phyloP scores from a whole-genome alignment of 2,329 filamentous ascomycete species.

The Monascus ruber region DNA sequence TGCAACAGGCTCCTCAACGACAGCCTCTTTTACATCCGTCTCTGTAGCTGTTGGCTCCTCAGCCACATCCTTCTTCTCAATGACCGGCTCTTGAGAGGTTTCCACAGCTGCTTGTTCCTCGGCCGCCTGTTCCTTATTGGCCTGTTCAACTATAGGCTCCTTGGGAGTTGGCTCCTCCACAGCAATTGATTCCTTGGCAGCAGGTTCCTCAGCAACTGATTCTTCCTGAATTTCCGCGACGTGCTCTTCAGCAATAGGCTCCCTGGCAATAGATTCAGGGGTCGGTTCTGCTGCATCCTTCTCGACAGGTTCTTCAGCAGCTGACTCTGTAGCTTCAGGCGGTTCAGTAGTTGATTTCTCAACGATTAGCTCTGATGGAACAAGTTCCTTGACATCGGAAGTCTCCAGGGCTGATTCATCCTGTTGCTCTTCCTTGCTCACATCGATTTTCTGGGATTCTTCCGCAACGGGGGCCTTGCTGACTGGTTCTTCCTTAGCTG shows the following conservation, averaged over 20 bases:
- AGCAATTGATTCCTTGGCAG: slow-evolving; percentile 3
- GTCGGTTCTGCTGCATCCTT: background rate
- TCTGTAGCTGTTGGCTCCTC: slow-evolving; percentile 3
- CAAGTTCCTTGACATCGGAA: too few relatives aligned
- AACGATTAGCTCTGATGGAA: too few relatives aligned
- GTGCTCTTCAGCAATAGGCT: slow-evolving; percentile 2
- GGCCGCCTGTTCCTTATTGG: background rate
- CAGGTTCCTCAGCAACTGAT: slow-evolving; percentile 1
- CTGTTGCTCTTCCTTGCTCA: too few relatives aligned
- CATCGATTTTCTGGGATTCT: too few relatives aligned
- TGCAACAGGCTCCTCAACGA: background rate
- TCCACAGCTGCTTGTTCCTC: background rate
- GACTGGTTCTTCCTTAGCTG: too few relatives aligned
- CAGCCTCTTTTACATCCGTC: background rate
- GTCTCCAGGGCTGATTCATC: too few relatives aligned
- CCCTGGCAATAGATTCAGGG: background rate
- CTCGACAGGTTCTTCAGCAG: too few relatives aligned
- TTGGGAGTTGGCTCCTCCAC: background rate
- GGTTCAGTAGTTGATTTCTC: too few relatives aligned
- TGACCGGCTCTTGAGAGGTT: slow-evolving; percentile 1
- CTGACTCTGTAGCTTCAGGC: too few relatives aligned
- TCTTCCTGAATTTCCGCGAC: background rate
- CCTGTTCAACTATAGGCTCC: background rate
- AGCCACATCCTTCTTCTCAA: slow-evolving; percentile 1
- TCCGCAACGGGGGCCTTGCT: too few relatives aligned